phyloP scores from a whole-genome alignment of 495 filamentous ascomycete species.

The Talaromyces ruber region DNA sequence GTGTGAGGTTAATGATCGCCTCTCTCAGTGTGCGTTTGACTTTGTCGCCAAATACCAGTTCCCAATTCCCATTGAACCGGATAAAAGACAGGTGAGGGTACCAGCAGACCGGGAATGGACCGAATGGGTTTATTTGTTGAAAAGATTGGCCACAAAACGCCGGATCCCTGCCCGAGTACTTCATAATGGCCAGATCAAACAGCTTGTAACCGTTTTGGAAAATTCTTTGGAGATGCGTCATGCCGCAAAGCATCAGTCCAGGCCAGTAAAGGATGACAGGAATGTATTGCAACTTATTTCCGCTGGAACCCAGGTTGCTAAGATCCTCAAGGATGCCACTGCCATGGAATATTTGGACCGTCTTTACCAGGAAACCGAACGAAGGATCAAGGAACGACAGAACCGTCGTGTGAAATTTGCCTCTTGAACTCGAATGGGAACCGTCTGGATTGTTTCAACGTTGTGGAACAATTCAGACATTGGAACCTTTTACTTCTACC shows the following conservation, averaged over 20 bases:
- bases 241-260: slow-evolving; percentile 71
- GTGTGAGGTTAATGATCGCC: slow-evolving; percentile 68
- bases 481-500: neutral
- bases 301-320: slow-evolving; percentile 78
- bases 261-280: slow-evolving; percentile 81
- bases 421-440: neutral
- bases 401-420: slow-evolving; percentile 36
- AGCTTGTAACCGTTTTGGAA: slow-evolving; percentile 73
- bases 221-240: slow-evolving; percentile 83
- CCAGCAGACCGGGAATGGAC: slow-evolving; percentile 84
- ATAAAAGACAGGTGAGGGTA: slow-evolving; percentile 70
- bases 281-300: slow-evolving; percentile 82
- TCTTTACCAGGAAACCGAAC: slow-evolving; percentile 64
- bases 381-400: slow-evolving; percentile 60
- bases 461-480: neutral
- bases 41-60: slow-evolving; percentile 88
- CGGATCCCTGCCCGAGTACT: slow-evolving; percentile 74
- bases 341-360: slow-evolving; percentile 74
- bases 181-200: slow-evolving; percentile 85
- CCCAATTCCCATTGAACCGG: slow-evolving; percentile 69
- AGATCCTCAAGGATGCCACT: slow-evolving; percentile 71
- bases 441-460: neutral
- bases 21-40: slow-evolving; percentile 80
- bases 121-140: slow-evolving; percentile 84
- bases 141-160: slow-evolving; percentile 75